phyloP scores from a whole-genome alignment of 164 flowering plant genomes.

The Sedum album region DNA sequence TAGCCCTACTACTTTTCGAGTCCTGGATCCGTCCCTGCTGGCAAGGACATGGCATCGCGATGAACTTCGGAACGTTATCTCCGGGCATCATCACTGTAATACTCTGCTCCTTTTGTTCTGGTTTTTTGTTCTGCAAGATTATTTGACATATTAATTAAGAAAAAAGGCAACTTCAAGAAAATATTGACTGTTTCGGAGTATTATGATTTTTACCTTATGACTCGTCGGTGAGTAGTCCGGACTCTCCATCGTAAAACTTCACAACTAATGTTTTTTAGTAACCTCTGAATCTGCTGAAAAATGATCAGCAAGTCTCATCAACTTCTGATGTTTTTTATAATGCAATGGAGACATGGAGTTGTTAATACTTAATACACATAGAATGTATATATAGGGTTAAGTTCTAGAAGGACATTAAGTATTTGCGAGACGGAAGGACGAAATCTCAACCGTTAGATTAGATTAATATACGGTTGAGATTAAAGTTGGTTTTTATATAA shows the following conservation, averaged over 20 bases:
- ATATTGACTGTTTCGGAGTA: no score
- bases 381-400: no score
- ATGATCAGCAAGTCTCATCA: background rate
- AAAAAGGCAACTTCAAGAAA: no score
- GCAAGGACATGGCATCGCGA: slow-evolving; percentile 37
- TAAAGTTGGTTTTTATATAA: no score
- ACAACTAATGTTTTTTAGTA: background rate
- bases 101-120: background rate
- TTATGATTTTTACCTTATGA: background rate
- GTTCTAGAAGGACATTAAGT: no score
- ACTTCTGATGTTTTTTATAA: background rate
- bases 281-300: background rate
- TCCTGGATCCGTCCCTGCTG: no score
- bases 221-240: background rate
- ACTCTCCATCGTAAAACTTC: background rate
- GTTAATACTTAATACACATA: no score
- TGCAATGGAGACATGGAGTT: background rate
- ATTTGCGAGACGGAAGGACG: no score
- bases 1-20: no score
- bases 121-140: slow-evolving; percentile 13
- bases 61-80: slow-evolving; percentile 32
- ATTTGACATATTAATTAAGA: background rate
- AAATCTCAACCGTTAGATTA: no score
- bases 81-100: slow-evolving; percentile 31
- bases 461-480: no score